Conservation (phyloP, 495 filamentous ascomycete genomes). For the Aspergillus sparsus region DNA sequence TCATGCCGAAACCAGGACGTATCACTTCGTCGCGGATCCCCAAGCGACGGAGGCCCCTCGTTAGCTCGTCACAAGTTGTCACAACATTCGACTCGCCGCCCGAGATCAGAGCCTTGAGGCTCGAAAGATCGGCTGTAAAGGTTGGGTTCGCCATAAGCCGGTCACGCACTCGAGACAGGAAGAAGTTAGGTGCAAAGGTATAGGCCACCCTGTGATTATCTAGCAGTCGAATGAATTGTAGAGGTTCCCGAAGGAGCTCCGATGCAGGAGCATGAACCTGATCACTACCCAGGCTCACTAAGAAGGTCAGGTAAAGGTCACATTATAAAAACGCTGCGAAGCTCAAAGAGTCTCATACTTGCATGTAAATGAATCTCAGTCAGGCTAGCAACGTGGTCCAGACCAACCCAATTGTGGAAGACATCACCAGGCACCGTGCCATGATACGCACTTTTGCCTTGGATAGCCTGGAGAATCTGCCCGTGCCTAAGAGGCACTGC, state of each 20-base stretch:
- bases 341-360: background rate
- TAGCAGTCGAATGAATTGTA: constrained; percentile 43
- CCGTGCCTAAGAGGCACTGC: constrained; percentile 48
- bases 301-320: constrained; percentile 1
- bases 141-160: background rate
- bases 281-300: constrained; percentile 22
- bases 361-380: constrained; percentile 53
- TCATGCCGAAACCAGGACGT: constrained; percentile 55
- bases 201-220: constrained; percentile 43
- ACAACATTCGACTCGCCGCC: constrained; percentile 46
- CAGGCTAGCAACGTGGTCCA: constrained; percentile 58
- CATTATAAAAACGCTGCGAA: constrained; percentile 20
- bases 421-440: constrained; percentile 12
- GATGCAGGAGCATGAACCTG: constrained; percentile 50
- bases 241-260: constrained; percentile 45
- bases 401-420: constrained; percentile 54
- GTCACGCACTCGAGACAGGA: constrained; percentile 34
- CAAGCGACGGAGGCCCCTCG: constrained; percentile 31
- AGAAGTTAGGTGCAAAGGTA: constrained; percentile 60
- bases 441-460: constrained; percentile 37
- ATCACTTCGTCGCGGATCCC: constrained; percentile 44
- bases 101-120: constrained; percentile 31
- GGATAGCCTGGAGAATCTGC: constrained; percentile 49
- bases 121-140: constrained; percentile 28
- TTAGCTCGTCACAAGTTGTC: constrained; percentile 30